Evolutionary conservation across 2,329 filamentous ascomycete species (phyloP), one percentile per base, ranked within the genome.

Genomic region (Hawksworthiomyces lignivorus): DNA sequence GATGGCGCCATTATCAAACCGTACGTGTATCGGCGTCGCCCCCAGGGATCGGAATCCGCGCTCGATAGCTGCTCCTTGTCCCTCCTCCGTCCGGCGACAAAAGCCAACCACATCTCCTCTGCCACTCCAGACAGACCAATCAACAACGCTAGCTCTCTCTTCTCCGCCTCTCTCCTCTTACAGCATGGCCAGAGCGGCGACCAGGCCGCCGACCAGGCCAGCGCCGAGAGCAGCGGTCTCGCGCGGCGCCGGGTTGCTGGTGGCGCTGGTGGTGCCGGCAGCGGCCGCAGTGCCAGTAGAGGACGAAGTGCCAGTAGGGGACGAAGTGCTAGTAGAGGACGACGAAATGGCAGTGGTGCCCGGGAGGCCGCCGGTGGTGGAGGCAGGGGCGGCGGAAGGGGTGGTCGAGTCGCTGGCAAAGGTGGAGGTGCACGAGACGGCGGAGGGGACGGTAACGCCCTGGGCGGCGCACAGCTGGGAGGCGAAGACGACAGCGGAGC

Each of bases 401-500:
- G 39, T 30, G 32, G 45, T 33, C 14, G 40, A 24, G 36, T 21
- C 31, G 32, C 29, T 28, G 33, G 30, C 31, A 15, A 29, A 26
- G 24, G 45, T 48, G 7, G 53, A 39, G 12, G 50, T 37, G 52
- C 60, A 63, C 28, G 20, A 18, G 33, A 61, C 59, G 42, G 51
- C 47, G 33, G 51, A 54, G n/a, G 60, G 60, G 15, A 63, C 59
- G 39, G 47, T 53, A 39, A 62, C 57, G 46, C 56, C 55, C 41
- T 55, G 38, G 41, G 49, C 58, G 12, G 36, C 43, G 54, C 61
- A 63, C 43, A 63, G 53, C 44, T 53, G 48, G 33, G 50, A 43
- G 38, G 61, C 61, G 39, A 55, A 61, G 24, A 18, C 30, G 35
- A 62, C 50, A 38, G 61, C 61, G 9, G 46, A 41, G 19, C 39